Evolutionary conservation across 2,329 filamentous ascomycete species (phyloP).

Genomic region (Aureobasidium sp.): DNA sequence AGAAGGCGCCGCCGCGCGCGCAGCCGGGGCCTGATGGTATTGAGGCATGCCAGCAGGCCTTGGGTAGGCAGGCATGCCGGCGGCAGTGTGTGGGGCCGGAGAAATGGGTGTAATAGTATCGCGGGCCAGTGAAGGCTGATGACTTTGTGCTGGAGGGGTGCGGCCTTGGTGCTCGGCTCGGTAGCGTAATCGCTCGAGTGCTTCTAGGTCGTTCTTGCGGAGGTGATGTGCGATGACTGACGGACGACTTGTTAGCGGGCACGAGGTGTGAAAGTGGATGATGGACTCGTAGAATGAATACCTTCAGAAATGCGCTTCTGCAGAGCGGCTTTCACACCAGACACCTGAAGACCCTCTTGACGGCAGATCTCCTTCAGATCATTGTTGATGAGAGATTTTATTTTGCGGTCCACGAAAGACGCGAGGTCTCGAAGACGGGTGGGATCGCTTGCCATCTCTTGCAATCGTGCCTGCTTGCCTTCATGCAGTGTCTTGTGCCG

Average conservation of each 20-base stretch:
- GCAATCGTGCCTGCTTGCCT: background rate
- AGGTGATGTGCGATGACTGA: conserved; percentile 32
- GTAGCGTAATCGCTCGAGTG: conserved; percentile 30
- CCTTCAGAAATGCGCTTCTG: conserved; percentile 69
- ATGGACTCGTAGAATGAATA: conserved; percentile 34
- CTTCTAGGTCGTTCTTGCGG: conserved; percentile 24
- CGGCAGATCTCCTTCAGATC: conserved; percentile 71
- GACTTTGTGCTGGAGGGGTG: conserved; percentile 20
- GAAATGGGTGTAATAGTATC: conserved; percentile 10
- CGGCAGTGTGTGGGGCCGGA: background rate
- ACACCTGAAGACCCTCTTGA: conserved; percentile 63
- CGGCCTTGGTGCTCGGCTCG: conserved; percentile 33
- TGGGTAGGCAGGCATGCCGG: background rate
- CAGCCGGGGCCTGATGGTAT: background rate
- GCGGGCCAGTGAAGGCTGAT: background rate
- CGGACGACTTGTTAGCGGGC: background rate
- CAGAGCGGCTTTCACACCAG: conserved; percentile 76
- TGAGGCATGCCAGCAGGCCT: background rate
- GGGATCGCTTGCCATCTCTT: background rate
- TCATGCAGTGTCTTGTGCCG: background rate
- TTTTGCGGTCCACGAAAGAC: conserved; percentile 32
- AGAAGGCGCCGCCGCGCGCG: background rate
- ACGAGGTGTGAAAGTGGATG: conserved; percentile 28
- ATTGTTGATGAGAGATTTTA: conserved; percentile 50
- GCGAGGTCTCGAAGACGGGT: background rate